Evolutionary conservation across 257 asterid genomes (phyloP), one percentile per base, ranked within the genome.

Genomic region (Penstemon barbatus): DNA sequence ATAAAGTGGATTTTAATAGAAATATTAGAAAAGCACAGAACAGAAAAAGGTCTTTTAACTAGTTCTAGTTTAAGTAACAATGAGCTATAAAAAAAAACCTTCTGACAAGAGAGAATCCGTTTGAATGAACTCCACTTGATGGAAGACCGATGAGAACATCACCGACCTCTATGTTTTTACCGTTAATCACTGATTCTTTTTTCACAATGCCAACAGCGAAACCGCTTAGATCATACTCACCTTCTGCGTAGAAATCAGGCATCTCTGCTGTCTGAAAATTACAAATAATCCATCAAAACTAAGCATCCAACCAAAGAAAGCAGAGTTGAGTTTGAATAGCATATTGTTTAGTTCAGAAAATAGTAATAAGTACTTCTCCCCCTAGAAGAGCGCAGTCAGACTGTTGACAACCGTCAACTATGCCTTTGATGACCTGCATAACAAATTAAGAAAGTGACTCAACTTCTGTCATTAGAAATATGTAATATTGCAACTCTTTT

Each of bases 101-200:
- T 81, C 97, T 79, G 62, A 93, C 97, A 9, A 93, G 92, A 60
- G 97, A 90, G 60, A 86, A 93, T 3, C 99, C 99, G 65, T 88
- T 88, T 46, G 97, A 93, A 76, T 93, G 99, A 66, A 93, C 97
- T 54, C 99, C 99, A 71, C 99, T 93, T 62, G 99, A 88, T 45
- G 97, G 96, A 8, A 93, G 87, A 65, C 99, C 99, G 73, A 93
- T 81, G 50, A 93, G 88, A 55, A 82, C 81, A 70, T 93, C 99
- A 42, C 97, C 96, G 5, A 75, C 88, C 45, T 65, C 71, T 4
- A 87, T 93, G 77, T 75, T 85, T 77, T 84, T 93, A 60, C 97
- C 96, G 8, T 93, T 91, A 59, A 93, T 88, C 19, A 93, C 94
- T 0, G 89, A 82, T 66, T 90, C 92, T 65, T 90, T 90, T 57